phyloP scores from a whole-genome alignment of 768 basidiomycete genomes.

The Rhizopogon rudus region DNA sequence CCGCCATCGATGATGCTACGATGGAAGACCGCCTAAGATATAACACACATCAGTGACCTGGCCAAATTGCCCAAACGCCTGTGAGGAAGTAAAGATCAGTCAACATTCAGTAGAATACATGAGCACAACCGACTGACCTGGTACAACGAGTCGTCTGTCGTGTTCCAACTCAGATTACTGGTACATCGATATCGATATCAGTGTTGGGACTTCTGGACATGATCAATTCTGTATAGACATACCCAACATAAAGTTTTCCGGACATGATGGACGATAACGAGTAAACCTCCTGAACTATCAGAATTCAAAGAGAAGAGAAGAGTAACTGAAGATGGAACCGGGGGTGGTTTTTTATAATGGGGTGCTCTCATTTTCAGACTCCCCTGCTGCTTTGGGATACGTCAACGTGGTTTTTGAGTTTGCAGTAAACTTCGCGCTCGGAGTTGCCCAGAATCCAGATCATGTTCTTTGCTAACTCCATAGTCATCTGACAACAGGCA shows the following conservation, averaged over 20 bases:
- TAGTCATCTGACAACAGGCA: not conserved
- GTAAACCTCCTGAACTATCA: constrained; percentile 6
- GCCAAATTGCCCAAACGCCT: constrained; percentile 43
- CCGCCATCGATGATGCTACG: constrained; percentile 27
- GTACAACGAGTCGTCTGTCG: constrained; percentile 22
- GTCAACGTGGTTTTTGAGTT: constrained; percentile 7
- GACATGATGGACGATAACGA: constrained; percentile 22
- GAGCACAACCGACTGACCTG: constrained; percentile 14
- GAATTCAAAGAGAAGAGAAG: constrained; percentile 3
- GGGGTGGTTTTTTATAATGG: constrained; percentile 23
- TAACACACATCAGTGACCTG: constrained; percentile 46
- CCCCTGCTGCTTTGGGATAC: constrained; percentile 24
- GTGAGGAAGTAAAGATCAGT: not conserved
- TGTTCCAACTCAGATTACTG: constrained; percentile 31
- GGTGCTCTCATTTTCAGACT: constrained; percentile 26
- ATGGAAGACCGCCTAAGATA: constrained; percentile 23
- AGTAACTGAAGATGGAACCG: constrained; percentile 11
- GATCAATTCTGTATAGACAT: not conserved
- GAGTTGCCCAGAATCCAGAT: not conserved
- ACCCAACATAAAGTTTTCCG: constrained; percentile 29
- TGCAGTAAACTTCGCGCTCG: not conserved
- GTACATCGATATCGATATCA: constrained; percentile 1
- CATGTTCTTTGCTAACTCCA: not conserved
- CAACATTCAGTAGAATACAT: not conserved
- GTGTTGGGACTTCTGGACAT: not conserved